These are phyloP conservation scores for Annulohypoxylon truncatum DNA, from an alignment of 2,329 filamentous ascomycete genomes.

Conservation along the genomic window DNA sequence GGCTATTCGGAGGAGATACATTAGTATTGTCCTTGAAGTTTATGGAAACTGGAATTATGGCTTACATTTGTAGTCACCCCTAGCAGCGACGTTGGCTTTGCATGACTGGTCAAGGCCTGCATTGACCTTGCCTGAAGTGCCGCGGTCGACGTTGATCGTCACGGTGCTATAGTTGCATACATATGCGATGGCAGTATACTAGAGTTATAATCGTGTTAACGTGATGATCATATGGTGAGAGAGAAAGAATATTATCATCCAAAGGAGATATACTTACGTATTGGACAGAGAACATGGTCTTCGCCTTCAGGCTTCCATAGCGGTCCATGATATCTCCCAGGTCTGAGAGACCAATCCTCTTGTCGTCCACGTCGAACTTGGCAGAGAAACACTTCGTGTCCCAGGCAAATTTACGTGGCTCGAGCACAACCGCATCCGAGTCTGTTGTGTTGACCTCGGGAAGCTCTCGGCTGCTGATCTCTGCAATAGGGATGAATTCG, in stretches of 20 bases:
- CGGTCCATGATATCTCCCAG: constrained; percentile 10
- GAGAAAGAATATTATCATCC: no score
- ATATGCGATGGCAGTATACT: neutral
- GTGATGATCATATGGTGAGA: no score
- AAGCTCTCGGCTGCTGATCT: neutral
- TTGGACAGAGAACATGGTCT: neutral
- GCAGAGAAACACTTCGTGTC: constrained; percentile 3
- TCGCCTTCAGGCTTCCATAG: neutral
- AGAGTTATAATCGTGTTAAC: neutral
- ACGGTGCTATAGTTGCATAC: constrained; percentile 1
- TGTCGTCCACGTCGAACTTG: constrained; percentile 4
- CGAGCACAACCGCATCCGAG: neutral
- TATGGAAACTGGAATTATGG: no score
- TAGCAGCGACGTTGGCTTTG: constrained; percentile 1
- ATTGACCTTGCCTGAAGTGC: constrained; percentile 5
- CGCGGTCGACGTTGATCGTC: neutral
- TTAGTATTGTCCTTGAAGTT: neutral
- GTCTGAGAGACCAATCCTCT: neutral
- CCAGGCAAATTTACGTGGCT: neutral
- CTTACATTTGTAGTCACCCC: constrained; percentile 15
- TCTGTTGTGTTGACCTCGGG: neutral
- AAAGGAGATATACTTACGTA: neutral
- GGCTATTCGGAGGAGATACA: neutral
- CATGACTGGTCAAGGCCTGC: neutral
- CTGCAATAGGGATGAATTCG: neutral